Conservation (phyloP, 2,329 filamentous ascomycete genomes). For the Tolypocladium pustulatum region DNA sequence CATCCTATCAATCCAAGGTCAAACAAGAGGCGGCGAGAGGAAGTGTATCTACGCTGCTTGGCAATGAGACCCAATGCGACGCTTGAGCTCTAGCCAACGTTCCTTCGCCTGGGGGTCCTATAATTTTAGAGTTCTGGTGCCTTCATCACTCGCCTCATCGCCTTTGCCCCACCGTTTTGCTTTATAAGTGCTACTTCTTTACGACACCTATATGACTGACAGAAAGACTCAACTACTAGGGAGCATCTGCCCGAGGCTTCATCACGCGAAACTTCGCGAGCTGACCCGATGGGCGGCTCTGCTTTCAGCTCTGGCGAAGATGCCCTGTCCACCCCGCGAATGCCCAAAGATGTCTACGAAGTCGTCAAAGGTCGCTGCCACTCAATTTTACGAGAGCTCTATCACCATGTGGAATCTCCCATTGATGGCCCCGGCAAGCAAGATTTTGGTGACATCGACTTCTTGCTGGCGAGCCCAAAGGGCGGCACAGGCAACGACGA, state of each 20-base stretch:
- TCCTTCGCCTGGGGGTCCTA: no score
- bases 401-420: slow-evolving; percentile 44
- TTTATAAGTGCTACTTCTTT: no score
- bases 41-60: no score
- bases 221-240: neutral
- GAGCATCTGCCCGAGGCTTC: no score
- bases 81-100: no score
- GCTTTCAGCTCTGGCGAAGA: slow-evolving; percentile 39
- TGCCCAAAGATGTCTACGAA: slow-evolving; percentile 48
- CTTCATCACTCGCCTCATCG: no score
- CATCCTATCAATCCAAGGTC: no score
- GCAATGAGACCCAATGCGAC: no score
- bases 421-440: slow-evolving; percentile 60
- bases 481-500: neutral
- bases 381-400: slow-evolving; percentile 38
- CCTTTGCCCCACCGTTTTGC: no score
- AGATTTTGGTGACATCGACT: slow-evolving; percentile 64
- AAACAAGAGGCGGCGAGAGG: no score
- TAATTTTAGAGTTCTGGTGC: no score
- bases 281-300: slow-evolving; percentile 51
- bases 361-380: slow-evolving; percentile 35
- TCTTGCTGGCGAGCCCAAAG: slow-evolving; percentile 41
- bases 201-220: no score
- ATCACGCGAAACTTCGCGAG: neutral
- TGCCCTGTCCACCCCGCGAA: slow-evolving; percentile 52